phyloP scores from a whole-genome alignment of 129 eudicot species.

The Pulicaria dysenterica region DNA sequence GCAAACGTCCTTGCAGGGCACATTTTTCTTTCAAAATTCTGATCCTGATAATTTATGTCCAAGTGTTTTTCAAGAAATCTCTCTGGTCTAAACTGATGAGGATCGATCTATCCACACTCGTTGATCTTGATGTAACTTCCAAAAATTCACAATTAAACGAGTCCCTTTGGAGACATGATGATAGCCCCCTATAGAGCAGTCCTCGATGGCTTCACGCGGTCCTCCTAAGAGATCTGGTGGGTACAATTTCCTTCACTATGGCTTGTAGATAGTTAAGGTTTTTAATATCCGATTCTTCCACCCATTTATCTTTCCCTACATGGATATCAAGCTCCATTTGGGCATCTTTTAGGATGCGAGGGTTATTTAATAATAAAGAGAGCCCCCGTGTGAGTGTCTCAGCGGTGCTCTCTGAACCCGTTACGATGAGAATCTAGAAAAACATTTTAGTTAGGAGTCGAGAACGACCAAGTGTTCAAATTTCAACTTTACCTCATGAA shows the following conservation, averaged over 20 bases:
- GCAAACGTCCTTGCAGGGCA: conserved; percentile 40
- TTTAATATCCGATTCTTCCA: conserved; percentile 48
- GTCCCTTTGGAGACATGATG: conserved; percentile 46
- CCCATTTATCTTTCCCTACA: conserved; percentile 44
- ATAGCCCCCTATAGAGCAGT: conserved; percentile 39
- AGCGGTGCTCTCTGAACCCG: conserved; percentile 54
- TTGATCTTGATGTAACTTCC: conserved; percentile 58
- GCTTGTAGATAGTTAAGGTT: conserved; percentile 42
- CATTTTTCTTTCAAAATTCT: conserved; percentile 39
- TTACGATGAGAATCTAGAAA: conserved; percentile 21
- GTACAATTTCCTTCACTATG: conserved; percentile 57
- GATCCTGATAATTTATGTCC: conserved; percentile 24
- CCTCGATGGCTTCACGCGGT: conserved; percentile 49
- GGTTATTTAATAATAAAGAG: conserved; percentile 47
- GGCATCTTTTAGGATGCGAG: conserved; percentile 27
- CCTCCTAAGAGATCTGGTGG: conserved; percentile 58
- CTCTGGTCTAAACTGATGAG: conserved; percentile 41
- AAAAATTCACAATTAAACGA: conserved; percentile 46
- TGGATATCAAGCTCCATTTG: conserved; percentile 31
- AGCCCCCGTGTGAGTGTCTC: conserved; percentile 56
- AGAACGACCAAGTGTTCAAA: too few relatives aligned
- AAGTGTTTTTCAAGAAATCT: conserved; percentile 33
- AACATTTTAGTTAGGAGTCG: background rate
- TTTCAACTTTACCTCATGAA: too few relatives aligned
- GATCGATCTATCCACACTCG: conserved; percentile 43